Evolutionary conservation across 495 filamentous ascomycete genomes (phyloP).

Genomic region (Penicillium paradoxum): DNA sequence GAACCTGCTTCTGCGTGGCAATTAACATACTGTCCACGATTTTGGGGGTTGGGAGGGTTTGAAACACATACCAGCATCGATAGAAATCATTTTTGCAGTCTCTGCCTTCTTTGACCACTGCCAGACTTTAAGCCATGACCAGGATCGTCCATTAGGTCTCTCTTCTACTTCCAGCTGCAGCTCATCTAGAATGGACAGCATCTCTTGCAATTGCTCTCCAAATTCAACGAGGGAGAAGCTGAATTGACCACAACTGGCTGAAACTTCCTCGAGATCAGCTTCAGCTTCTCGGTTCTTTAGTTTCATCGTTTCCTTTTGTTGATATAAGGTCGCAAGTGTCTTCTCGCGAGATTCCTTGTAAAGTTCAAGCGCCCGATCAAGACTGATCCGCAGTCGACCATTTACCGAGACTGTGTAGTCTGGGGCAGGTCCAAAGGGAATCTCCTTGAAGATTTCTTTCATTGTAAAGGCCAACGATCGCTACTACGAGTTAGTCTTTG

Average conservation of each 20-base stretch:
- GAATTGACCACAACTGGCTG: slow-evolving; percentile 93
- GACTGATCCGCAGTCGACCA: slow-evolving; percentile 68
- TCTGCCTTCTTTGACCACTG: slow-evolving; percentile 19
- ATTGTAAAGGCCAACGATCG: slow-evolving; percentile 89
- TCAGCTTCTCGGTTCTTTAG: slow-evolving; percentile 64
- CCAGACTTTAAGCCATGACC: slow-evolving; percentile 90
- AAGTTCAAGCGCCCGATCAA: slow-evolving; percentile 71
- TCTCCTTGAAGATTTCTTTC: slow-evolving; percentile 78
- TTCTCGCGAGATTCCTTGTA: slow-evolving; percentile 69
- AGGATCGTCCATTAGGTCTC: slow-evolving; percentile 54
- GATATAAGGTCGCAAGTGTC: slow-evolving; percentile 74
- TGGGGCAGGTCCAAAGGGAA: slow-evolving; percentile 67
- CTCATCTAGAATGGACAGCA: slow-evolving; percentile 79
- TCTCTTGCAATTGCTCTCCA: slow-evolving; percentile 78
- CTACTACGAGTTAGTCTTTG: slow-evolving; percentile 29
- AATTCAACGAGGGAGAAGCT: slow-evolving; percentile 84
- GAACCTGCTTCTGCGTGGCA: not conserved
- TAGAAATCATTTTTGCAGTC: slow-evolving; percentile 10
- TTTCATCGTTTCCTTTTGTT: slow-evolving; percentile 62
- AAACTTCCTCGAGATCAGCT: slow-evolving; percentile 93
- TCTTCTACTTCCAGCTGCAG: slow-evolving; percentile 64
- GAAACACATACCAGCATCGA: slow-evolving; percentile 16
- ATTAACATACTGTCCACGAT: not conserved
- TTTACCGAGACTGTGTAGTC: slow-evolving; percentile 67
- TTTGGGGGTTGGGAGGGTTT: not conserved